phyloP scores from a whole-genome alignment of 2,329 filamentous ascomycete genomes.

The Fusarium acutatum region DNA sequence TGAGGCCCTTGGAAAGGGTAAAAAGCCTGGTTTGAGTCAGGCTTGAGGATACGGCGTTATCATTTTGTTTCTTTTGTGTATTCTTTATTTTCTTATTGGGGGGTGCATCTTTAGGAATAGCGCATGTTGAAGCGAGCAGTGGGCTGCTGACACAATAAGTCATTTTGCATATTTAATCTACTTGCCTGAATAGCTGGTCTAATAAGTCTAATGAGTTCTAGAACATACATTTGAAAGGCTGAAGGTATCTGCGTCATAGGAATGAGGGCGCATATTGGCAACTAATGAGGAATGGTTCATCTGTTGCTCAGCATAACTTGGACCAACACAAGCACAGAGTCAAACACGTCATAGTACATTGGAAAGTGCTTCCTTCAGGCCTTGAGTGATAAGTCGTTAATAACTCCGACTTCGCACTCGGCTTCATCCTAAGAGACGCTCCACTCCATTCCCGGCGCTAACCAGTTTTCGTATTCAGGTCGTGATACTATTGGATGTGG shows the following conservation, averaged over 20 bases:
- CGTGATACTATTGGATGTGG: background rate
- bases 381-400: background rate
- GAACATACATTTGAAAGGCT: background rate
- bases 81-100: background rate
- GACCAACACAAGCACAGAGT: background rate
- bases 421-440: background rate
- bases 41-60: conserved; percentile 37
- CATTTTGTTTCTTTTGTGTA: conserved; percentile 10
- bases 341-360: conserved; percentile 4
- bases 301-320: background rate
- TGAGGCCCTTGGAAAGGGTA: conserved; percentile 10
- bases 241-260: background rate
- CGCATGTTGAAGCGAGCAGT: conserved; percentile 36
- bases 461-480: conserved; percentile 31
- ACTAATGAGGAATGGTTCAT: background rate
- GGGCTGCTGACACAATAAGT: conserved; percentile 33
- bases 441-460: conserved; percentile 18
- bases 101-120: conserved; percentile 32
- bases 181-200: conserved; percentile 23
- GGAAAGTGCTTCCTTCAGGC: background rate
- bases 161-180: conserved; percentile 38
- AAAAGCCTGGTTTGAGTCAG: conserved; percentile 26
- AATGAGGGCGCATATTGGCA: background rate
- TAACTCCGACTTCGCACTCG: conserved; percentile 26
- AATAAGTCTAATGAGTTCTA: background rate